Conservation (phyloP, 2,329 filamentous ascomycete genomes). For the Penicillium sp. region DNA sequence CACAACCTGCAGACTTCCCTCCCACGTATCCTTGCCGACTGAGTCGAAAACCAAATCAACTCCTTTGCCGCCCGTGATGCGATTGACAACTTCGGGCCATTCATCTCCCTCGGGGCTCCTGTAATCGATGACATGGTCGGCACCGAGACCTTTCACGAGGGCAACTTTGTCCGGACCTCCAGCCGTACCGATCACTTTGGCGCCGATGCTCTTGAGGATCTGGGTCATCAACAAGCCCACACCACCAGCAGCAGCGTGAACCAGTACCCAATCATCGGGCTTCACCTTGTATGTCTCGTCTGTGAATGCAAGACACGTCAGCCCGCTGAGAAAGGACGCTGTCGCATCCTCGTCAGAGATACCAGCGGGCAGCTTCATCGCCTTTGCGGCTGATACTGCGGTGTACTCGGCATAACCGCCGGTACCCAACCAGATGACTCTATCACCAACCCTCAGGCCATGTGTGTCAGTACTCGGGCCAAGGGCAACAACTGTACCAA, state of each 20-base stretch:
- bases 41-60: constrained; percentile 79
- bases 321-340: constrained; percentile 70
- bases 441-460: constrained; percentile 63
- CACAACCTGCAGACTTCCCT: constrained; percentile 70
- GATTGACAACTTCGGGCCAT: constrained; percentile 75
- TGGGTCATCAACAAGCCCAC: constrained; percentile 74
- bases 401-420: constrained; percentile 61
- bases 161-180: constrained; percentile 69
- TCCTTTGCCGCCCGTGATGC: constrained; percentile 73
- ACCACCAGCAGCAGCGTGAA: constrained; percentile 83
- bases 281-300: constrained; percentile 70
- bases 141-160: constrained; percentile 65
- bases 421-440: constrained; percentile 66
- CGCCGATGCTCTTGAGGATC: constrained; percentile 69
- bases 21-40: constrained; percentile 82
- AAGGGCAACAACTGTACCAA: constrained; percentile 66
- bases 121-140: constrained; percentile 71
- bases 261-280: constrained; percentile 74
- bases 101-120: constrained; percentile 82
- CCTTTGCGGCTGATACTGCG: constrained; percentile 52
- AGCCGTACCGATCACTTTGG: constrained; percentile 76
- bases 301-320: constrained; percentile 78
- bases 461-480: constrained; percentile 48
- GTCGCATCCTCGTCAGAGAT: constrained; percentile 63
- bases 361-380: constrained; percentile 62